Evolutionary conservation across 495 filamentous ascomycete species (phyloP).

Genomic region (Chaetomium fimeti): DNA sequence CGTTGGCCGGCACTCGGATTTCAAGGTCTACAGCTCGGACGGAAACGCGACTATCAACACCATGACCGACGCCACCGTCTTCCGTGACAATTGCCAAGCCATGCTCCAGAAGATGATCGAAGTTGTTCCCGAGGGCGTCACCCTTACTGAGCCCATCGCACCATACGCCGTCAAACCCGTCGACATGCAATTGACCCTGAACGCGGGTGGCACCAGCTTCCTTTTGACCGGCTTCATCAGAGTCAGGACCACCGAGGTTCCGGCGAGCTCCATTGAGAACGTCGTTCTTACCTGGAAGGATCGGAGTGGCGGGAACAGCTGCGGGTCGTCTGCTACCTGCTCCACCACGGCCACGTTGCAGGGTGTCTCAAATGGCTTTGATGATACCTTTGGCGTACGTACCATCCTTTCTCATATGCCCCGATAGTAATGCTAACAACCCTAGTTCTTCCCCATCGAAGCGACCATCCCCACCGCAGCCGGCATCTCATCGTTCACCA

Average conservation of each 20-base stretch:
- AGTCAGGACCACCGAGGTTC: conserved; percentile 43
- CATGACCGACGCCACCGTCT: conserved; percentile 47
- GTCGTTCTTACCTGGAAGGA: conserved; percentile 85
- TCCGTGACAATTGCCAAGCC: conserved; percentile 46
- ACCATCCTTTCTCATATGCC: neutral
- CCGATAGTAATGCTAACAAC: conserved; percentile 1
- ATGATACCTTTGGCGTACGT: conserved; percentile 57
- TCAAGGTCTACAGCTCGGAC: conserved; percentile 57
- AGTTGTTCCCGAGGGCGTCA: conserved; percentile 52
- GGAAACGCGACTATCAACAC: conserved; percentile 53
- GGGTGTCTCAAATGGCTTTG: conserved; percentile 55
- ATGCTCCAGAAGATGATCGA: conserved; percentile 63
- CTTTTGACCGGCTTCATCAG: conserved; percentile 45
- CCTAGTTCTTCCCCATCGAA: conserved; percentile 47
- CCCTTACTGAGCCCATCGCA: conserved; percentile 51
- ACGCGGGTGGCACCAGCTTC: conserved; percentile 39
- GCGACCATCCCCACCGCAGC: conserved; percentile 37
- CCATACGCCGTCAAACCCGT: conserved; percentile 62
- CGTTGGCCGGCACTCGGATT: conserved; percentile 51
- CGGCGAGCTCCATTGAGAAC: conserved; percentile 34
- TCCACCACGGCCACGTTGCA: conserved; percentile 45
- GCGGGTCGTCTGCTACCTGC: conserved; percentile 41
- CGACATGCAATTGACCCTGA: conserved; percentile 48
- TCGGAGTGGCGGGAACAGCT: conserved; percentile 87
- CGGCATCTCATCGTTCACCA: conserved; percentile 50